Evolutionary conservation across 2,329 filamentous ascomycete genomes (phyloP).

Genomic region (Pestalotiopsis sp.): DNA sequence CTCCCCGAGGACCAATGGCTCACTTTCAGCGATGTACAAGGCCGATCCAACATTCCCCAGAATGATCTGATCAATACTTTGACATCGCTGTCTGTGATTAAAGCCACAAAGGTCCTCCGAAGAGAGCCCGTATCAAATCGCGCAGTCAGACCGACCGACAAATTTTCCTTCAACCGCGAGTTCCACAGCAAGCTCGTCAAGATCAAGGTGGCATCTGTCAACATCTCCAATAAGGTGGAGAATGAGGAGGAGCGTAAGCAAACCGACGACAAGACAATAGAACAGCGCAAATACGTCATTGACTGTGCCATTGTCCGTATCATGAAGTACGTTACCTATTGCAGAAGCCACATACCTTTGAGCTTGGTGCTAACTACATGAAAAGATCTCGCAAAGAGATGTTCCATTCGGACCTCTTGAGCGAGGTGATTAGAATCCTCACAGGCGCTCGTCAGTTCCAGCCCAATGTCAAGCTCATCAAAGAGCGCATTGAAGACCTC

Average conservation of each 20-base stretch:
- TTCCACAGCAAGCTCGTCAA: slow-evolving; percentile 84
- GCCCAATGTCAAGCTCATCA: slow-evolving; percentile 76
- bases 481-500: slow-evolving; percentile 77
- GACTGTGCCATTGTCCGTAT: slow-evolving; percentile 80
- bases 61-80: slow-evolving; percentile 76
- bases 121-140: slow-evolving; percentile 82
- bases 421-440: slow-evolving; percentile 72
- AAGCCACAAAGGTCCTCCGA: slow-evolving; percentile 71
- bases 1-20: slow-evolving; percentile 54
- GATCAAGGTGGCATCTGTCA: slow-evolving; percentile 87
- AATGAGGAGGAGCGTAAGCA: slow-evolving; percentile 67
- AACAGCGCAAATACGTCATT: slow-evolving; percentile 69
- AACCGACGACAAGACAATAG: slow-evolving; percentile 76
- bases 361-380: slow-evolving; percentile 27
- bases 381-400: slow-evolving; percentile 73
- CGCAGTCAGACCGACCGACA: slow-evolving; percentile 70
- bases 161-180: slow-evolving; percentile 78
- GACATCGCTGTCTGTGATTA: slow-evolving; percentile 81
- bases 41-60: slow-evolving; percentile 75
- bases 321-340: slow-evolving; percentile 68
- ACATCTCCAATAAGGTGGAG: slow-evolving; percentile 81
- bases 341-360: background rate
- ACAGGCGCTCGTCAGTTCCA: slow-evolving; percentile 62
- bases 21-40: slow-evolving; percentile 78
- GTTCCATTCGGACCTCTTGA: slow-evolving; percentile 68